Percentiles rank a stretch among this genome's conserved stretches.
phyloP scores from a whole-genome alignment of 2,329 filamentous ascomycete genomes.

The Trichoderma brevicompactum region DNA sequence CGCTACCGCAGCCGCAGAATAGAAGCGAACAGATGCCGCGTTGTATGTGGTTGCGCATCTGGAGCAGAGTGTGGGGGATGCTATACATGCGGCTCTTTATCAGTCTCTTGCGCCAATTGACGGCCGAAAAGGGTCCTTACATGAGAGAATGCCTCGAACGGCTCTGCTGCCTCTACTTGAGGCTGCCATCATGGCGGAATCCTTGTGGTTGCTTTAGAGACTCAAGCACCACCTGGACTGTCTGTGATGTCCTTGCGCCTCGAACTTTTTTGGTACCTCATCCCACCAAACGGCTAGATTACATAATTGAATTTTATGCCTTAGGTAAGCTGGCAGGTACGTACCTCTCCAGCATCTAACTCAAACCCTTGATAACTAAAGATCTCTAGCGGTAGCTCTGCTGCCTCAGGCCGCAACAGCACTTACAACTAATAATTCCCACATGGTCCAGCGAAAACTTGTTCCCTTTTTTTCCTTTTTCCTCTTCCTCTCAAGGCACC shows the following conservation, averaged over 20 bases:
- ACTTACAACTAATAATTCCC: constrained; percentile 13
- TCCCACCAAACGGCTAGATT: constrained; percentile 23
- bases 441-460: neutral
- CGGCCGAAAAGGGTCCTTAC: constrained; percentile 44
- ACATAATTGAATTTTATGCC: constrained; percentile 26
- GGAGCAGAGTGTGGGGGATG: constrained; percentile 42
- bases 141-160: constrained; percentile 53
- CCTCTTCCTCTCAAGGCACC: constrained; percentile 64
- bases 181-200: constrained; percentile 50
- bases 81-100: constrained; percentile 29
- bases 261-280: constrained; percentile 36
- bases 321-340: neutral
- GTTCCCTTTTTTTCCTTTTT: constrained; percentile 27
- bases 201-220: constrained; percentile 28
- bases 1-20: constrained; percentile 41
- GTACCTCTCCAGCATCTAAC: neutral
- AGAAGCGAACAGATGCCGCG: constrained; percentile 41
- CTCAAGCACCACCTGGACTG: constrained; percentile 12
- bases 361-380: too few relatives aligned
- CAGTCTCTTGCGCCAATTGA: constrained; percentile 32
- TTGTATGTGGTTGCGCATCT: constrained; percentile 44
- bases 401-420: constrained; percentile 36
- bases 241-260: constrained; percentile 29
- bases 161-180: constrained; percentile 61
- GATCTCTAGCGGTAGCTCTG: neutral